Evolutionary conservation across 2,329 filamentous ascomycete species (phyloP), one percentile per base, ranked within the genome.

Genomic region (Ophiocordyceps sinensis): DNA sequence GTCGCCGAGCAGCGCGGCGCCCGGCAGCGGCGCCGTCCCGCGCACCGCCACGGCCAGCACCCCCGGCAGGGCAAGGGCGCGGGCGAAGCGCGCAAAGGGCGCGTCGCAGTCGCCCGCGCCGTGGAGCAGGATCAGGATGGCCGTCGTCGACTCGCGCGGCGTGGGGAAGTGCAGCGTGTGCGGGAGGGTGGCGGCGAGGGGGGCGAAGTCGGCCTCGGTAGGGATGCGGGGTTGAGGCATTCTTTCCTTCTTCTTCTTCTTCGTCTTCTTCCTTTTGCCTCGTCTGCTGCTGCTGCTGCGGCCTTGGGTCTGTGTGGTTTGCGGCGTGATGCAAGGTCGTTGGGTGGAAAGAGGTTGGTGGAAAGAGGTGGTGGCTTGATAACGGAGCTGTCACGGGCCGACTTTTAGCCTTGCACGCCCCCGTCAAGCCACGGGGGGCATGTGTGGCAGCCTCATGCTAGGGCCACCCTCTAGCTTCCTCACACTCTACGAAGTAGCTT

Each of bases 111-210:
- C 87, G 46, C 87, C 87, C 12, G 94, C 73, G 47, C 86, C 86
- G 60, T 94, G 87, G 43, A 94, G 76, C 40, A 94, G 73, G 54
- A 94, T 64, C 46, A 94, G 75, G 49, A 93, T 70, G 51, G 88
- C 81, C 36, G 78, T 82, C 10, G 81, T 75, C 12, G 73, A 72
- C 45, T 82, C 75, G 31, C 72, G 63, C 19, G 72, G 68, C 26
- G 64, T 57, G 35, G 71, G 70, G 53, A 65, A 70, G 49, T 70
- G 63, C 37, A 72, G 56, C 39, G 65, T 60, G 44, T 68, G 52
- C 12, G 62, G 61, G 40, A 73, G 59, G 36, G 53, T 53, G 32
- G 63, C 52, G 19, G 57, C 47, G 32, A 73, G 61, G 28, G 63
- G 50, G 31, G 60, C 46, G 47, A 77, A 75, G 55, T 77, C 73